Evolutionary conservation across 306 rosid genomes (phyloP).

Genomic region (Begonia fuchsioides): DNA sequence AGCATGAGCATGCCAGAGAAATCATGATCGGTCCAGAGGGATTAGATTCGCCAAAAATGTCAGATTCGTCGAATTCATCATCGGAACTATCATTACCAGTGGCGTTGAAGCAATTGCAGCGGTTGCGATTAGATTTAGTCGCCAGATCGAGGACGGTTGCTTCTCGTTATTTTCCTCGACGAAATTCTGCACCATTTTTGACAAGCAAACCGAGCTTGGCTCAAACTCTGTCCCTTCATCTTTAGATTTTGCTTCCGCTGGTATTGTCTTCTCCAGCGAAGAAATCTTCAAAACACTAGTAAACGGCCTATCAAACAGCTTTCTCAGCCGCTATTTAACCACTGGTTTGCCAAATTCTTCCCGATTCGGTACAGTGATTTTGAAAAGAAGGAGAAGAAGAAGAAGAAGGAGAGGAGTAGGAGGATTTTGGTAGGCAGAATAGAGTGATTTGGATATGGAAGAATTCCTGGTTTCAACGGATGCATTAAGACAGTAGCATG

Average conservation of each 20-base stretch:
- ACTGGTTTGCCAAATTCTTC: slow-evolving; percentile 43
- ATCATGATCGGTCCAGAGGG: too few relatives aligned
- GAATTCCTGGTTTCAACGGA: too few relatives aligned
- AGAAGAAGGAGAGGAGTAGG: too few relatives aligned
- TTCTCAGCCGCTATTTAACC: slow-evolving; percentile 56
- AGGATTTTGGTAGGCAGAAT: too few relatives aligned
- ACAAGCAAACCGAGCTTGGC: slow-evolving; percentile 60
- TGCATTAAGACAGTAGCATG: too few relatives aligned
- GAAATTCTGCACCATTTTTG: too few relatives aligned
- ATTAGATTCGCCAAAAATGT: slow-evolving; percentile 28
- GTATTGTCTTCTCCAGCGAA: slow-evolving; percentile 22
- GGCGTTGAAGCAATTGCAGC: too few relatives aligned
- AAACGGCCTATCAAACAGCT: slow-evolving; percentile 67
- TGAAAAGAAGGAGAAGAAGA: too few relatives aligned
- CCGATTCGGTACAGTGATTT: slow-evolving; percentile 20
- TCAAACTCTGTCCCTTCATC: slow-evolving; percentile 42
- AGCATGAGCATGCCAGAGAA: too few relatives aligned
- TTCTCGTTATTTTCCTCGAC: slow-evolving; percentile 58
- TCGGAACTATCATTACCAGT: too few relatives aligned
- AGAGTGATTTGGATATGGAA: too few relatives aligned
- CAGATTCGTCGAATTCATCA: slow-evolving; percentile 13
- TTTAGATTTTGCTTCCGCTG: slow-evolving; percentile 20
- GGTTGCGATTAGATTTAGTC: slow-evolving; percentile 47
- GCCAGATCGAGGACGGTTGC: slow-evolving; percentile 14
- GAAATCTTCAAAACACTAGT: slow-evolving; percentile 36